Conservation (phyloP, 2,329 filamentous ascomycete genomes). For the Trichoderma breve region DNA sequence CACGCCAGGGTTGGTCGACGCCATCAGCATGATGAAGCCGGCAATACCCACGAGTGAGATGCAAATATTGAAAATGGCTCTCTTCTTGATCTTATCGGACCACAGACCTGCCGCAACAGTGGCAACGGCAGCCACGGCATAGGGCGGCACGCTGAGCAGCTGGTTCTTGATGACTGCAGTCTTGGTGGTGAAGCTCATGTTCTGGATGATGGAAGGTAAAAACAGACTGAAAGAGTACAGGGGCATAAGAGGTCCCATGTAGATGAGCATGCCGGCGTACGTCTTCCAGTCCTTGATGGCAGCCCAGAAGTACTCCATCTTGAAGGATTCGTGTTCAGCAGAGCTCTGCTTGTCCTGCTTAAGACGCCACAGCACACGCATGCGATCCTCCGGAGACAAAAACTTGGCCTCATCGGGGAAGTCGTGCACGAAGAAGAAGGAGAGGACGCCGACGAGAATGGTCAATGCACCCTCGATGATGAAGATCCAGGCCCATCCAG, state of each 20-base stretch:
- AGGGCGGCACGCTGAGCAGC: slow-evolving; percentile 48
- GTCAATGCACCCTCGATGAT: slow-evolving; percentile 70
- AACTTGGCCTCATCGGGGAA: slow-evolving; percentile 77
- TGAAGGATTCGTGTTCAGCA: slow-evolving; percentile 73
- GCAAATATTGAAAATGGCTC: slow-evolving; percentile 77
- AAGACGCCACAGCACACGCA: slow-evolving; percentile 69
- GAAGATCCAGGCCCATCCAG: slow-evolving; percentile 65
- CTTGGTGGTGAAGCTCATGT: slow-evolving; percentile 42
- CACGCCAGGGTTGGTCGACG: slow-evolving; percentile 59
- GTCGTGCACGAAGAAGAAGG: slow-evolving; percentile 78
- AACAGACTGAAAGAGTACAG: slow-evolving; percentile 77
- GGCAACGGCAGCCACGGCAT: slow-evolving; percentile 38
- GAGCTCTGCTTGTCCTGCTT: slow-evolving; percentile 69
- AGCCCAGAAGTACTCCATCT: slow-evolving; percentile 68
- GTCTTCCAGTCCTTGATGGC: slow-evolving; percentile 83
- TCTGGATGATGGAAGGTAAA: slow-evolving; percentile 72
- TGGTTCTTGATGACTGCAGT: slow-evolving; percentile 38
- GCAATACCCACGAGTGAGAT: slow-evolving; percentile 68
- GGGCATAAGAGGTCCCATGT: slow-evolving; percentile 72
- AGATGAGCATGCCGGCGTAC: slow-evolving; percentile 70
- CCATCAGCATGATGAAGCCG: slow-evolving; percentile 79
- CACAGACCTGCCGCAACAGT: slow-evolving; percentile 55
- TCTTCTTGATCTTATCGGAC: slow-evolving; percentile 69
- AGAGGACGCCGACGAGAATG: slow-evolving; percentile 63
- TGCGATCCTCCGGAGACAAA: slow-evolving; percentile 66